Percentiles rank a stretch among this genome's conserved stretches.
phyloP scores from a whole-genome alignment of 768 basidiomycete genomes.

The Cystobasidiopsis lactophilus region DNA sequence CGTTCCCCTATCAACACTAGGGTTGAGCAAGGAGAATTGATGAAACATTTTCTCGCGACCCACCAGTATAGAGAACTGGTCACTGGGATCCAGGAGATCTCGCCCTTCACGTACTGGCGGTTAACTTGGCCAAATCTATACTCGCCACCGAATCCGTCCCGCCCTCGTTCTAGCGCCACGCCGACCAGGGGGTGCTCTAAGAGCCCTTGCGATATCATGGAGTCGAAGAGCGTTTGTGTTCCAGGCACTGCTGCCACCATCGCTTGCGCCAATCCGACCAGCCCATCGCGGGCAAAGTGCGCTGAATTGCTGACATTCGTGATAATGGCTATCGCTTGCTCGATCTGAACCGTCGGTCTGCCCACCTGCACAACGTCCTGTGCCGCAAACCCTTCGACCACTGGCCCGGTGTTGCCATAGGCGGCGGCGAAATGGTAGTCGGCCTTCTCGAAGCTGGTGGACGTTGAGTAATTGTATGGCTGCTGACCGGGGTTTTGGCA shows the following conservation, averaged over 20 bases:
- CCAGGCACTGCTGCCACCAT: not conserved
- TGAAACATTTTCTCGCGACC: no score
- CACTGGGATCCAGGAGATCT: not conserved
- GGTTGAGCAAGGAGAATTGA: not conserved
- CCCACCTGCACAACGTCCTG: not conserved
- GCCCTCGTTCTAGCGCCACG: not conserved
- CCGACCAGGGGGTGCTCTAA: not conserved
- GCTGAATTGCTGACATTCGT: not conserved
- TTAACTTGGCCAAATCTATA: not conserved
- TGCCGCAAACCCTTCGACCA: not conserved
- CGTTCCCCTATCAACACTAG: not conserved
- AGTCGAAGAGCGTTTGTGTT: not conserved
- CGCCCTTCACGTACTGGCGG: not conserved
- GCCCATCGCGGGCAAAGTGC: not conserved
- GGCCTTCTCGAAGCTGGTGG: not conserved
- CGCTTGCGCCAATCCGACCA: not conserved
- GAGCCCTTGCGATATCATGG: not conserved
- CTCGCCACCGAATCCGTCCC: not conserved
- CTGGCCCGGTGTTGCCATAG: not conserved
- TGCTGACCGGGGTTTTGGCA: not conserved
- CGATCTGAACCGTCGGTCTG: not conserved
- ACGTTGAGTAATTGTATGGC: not conserved
- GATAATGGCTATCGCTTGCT: not conserved
- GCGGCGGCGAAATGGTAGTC: not conserved
- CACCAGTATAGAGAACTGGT: slow-evolving; percentile 1